Conservation (phyloP, 768 basidiomycete genomes). For the Boletellus sp. region DNA sequence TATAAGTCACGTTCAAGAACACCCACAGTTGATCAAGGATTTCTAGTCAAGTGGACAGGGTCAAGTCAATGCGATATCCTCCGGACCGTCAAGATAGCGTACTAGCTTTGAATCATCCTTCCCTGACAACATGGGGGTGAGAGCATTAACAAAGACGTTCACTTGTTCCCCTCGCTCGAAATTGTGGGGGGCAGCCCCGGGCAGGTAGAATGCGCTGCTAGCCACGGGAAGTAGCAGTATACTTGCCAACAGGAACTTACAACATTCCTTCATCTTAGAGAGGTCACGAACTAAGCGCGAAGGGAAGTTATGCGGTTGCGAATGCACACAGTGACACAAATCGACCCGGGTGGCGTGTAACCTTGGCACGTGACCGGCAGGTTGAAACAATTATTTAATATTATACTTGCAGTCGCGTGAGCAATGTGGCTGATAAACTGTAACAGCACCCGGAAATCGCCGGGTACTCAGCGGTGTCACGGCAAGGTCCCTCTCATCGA, state of each 20-base stretch:
- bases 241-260: slow-evolving; percentile 11
- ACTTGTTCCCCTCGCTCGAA: slow-evolving; percentile 73
- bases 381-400: not conserved
- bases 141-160: slow-evolving; percentile 78
- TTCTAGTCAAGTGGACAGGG: slow-evolving; percentile 46
- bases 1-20: not conserved
- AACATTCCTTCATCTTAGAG: slow-evolving; percentile 21
- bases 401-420: slow-evolving; percentile 4
- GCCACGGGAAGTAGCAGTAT: slow-evolving; percentile 17
- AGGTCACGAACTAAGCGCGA: not conserved
- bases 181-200: slow-evolving; percentile 84
- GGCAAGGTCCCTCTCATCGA: slow-evolving; percentile 34
- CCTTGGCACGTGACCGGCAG: slow-evolving; percentile 18
- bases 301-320: not conserved
- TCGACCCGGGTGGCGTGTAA: slow-evolving; percentile 5
- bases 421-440: slow-evolving; percentile 38
- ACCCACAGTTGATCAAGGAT: slow-evolving; percentile 83
- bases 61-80: slow-evolving; percentile 5
- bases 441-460: slow-evolving; percentile 37
- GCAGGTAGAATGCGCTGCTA: slow-evolving; percentile 79
- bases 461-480: slow-evolving; percentile 13
- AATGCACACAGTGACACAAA: no score
- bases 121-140: slow-evolving; percentile 79
- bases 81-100: slow-evolving; percentile 24
- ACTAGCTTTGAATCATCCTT: slow-evolving; percentile 73